Conservation (phyloP, 176 grass and related monocot species). For the Puya raimondii region DNA sequence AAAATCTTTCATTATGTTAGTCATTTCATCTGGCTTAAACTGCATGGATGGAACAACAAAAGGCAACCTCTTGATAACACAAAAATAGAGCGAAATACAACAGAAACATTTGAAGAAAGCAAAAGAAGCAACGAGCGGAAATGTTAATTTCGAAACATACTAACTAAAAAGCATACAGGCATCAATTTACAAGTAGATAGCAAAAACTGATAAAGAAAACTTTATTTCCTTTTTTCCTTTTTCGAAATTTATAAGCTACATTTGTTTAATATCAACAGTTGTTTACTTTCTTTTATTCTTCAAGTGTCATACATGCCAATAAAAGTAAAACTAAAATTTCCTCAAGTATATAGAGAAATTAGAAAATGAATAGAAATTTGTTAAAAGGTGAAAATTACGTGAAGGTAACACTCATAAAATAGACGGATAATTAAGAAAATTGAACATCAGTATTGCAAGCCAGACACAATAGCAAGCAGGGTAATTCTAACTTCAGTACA, state of each 20-base stretch:
- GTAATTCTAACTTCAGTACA: no score
- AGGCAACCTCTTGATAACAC: no score
- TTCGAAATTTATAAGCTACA: neutral
- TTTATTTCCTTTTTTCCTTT: neutral
- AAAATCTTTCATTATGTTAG: conserved; percentile 75
- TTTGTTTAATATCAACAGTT: no score
- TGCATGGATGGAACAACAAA: conserved; percentile 7
- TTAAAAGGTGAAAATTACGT: neutral
- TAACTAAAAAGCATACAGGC: no score
- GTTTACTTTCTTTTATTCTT: no score
- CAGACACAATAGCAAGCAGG: no score
- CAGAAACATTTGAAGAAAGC: neutral
- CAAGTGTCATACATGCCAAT: no score
- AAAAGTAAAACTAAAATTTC: neutral
- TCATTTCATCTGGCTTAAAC: conserved; percentile 63
- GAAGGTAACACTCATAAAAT: neutral
- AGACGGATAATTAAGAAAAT: no score
- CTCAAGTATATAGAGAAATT: neutral
- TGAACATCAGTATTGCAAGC: no score
- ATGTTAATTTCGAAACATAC: no score
- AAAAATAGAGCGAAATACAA: neutral
- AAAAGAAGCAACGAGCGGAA: neutral
- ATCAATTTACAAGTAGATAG: neutral
- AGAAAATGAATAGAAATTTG: neutral
- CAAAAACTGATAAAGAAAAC: neutral